These are phyloP conservation scores for Trichocomaceae sp. DNA, from an alignment of 2,329 filamentous ascomycete genomes.

Conservation along the genomic window DNA sequence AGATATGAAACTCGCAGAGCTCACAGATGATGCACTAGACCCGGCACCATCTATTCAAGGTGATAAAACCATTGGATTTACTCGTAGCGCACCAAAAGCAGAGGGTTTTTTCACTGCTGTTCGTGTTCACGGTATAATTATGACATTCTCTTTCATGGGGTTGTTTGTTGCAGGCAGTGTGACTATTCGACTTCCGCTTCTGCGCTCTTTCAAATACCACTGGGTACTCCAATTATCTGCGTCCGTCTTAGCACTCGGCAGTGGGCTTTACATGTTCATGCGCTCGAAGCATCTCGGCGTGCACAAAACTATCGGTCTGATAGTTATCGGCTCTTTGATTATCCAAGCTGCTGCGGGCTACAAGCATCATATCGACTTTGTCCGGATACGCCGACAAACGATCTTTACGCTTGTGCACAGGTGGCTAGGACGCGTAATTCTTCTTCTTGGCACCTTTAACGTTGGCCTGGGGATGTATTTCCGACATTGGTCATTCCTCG, in stretches of 20 bases:
- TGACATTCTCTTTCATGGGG: conserved; percentile 15
- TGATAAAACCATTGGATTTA: conserved; percentile 6
- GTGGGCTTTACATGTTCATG: conserved; percentile 14
- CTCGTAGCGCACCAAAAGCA: not conserved
- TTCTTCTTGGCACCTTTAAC: conserved; percentile 13
- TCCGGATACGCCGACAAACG: conserved; percentile 11
- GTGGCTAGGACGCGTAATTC: conserved; percentile 13
- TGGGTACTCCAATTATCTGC: conserved; percentile 14
- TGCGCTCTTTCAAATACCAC: conserved; percentile 14
- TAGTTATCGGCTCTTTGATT: conserved; percentile 8
- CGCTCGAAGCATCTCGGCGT: conserved; percentile 8
- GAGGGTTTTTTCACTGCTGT: conserved; percentile 6
- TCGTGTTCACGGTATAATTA: conserved; percentile 14
- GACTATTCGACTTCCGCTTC: conserved; percentile 10
- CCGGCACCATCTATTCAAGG: conserved; percentile 9
- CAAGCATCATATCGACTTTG: conserved; percentile 16
- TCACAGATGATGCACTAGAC: not conserved
- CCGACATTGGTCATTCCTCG: conserved; percentile 8
- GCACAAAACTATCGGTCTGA: conserved; percentile 14
- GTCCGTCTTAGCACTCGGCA: conserved; percentile 13
- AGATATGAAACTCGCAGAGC: conserved; percentile 5
- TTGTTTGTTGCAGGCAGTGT: conserved; percentile 12
- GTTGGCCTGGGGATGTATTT: conserved; percentile 14
- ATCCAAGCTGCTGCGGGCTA: conserved; percentile 13
- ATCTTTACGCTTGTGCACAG: conserved; percentile 12